Percentiles rank a stretch among this genome's conserved stretches.
Evolutionary conservation across 257 asterid genomes (phyloP).

Genomic region (Orobanche coerulescens): DNA sequence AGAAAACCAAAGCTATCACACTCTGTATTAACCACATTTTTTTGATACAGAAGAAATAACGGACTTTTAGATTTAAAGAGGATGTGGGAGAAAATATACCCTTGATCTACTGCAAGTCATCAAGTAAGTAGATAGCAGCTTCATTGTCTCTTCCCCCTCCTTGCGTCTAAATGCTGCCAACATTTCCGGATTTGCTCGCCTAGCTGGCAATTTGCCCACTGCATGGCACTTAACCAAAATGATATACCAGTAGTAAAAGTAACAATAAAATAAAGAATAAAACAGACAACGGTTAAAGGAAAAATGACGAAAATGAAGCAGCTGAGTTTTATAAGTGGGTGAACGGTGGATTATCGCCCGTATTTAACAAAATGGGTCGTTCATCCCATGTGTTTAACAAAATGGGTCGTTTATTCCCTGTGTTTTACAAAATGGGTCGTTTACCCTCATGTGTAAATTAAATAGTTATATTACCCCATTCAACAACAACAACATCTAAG

Average conservation of each 20-base stretch:
- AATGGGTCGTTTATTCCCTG: no score
- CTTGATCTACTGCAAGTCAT: conserved; percentile 47
- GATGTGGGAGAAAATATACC: conserved; percentile 30
- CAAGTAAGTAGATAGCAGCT: conserved; percentile 43
- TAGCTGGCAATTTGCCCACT: conserved; percentile 84
- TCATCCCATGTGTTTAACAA: no score
- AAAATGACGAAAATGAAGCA: not conserved
- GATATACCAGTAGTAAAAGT: not conserved
- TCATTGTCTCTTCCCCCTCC: conserved; percentile 48
- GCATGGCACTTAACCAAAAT: conserved; percentile 27
- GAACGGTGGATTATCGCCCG: no score
- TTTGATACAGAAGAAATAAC: not conserved
- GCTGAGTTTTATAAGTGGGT: not conserved
- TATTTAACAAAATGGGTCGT: no score
- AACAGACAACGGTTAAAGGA: not conserved
- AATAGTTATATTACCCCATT: no score
- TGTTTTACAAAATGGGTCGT: no score
- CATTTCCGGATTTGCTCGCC: conserved; percentile 56
- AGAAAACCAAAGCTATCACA: not conserved
- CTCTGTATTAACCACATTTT: not conserved
- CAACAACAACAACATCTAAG: no score
- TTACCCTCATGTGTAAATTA: no score
- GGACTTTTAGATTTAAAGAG: no score
- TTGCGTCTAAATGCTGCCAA: conserved; percentile 50
- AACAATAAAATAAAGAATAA: not conserved